These are phyloP conservation scores for Penicillium cosmopolitanum DNA, from an alignment of 495 filamentous ascomycete species.

Conservation along the genomic window DNA sequence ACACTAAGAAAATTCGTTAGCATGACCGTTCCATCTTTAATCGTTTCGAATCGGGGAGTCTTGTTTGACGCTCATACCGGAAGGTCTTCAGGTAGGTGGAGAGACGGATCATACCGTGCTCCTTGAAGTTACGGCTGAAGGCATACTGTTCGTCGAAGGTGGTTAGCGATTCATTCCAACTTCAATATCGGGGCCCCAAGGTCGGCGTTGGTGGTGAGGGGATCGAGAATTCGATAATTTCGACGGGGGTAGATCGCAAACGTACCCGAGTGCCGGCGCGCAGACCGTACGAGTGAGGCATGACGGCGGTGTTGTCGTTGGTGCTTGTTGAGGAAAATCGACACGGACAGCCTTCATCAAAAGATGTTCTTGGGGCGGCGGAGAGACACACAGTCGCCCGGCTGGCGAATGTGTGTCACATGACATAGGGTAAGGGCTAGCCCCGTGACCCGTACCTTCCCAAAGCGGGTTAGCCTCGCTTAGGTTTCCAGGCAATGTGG, in stretches of 20 bases:
- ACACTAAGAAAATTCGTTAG: slow-evolving; percentile 62
- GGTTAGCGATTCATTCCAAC: slow-evolving; percentile 34
- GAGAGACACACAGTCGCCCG: slow-evolving; percentile 5
- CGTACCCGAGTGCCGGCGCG: slow-evolving; percentile 87
- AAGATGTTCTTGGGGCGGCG: slow-evolving; percentile 16
- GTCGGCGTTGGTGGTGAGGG: not conserved
- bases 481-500: not conserved
- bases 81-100: slow-evolving; percentile 92
- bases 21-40: slow-evolving; percentile 30
- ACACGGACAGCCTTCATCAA: slow-evolving; percentile 31
- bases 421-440: slow-evolving; percentile 3
- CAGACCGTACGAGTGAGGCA: slow-evolving; percentile 97
- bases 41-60: slow-evolving; percentile 19
- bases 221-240: slow-evolving; percentile 9
- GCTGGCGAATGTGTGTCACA: slow-evolving; percentile 13
- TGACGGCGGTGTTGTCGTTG: slow-evolving; percentile 60
- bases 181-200: slow-evolving; percentile 8
- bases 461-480: slow-evolving; percentile 1
- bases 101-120: slow-evolving; percentile 87
- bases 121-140: slow-evolving; percentile 90
- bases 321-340: slow-evolving; percentile 49
- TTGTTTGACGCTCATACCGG: slow-evolving; percentile 58
- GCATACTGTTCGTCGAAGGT: slow-evolving; percentile 64
- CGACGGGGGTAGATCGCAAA: slow-evolving; percentile 21
- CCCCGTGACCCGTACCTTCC: not conserved